phyloP scores from a whole-genome alignment of 768 basidiomycete genomes.

The Naganishia vishniacii region DNA sequence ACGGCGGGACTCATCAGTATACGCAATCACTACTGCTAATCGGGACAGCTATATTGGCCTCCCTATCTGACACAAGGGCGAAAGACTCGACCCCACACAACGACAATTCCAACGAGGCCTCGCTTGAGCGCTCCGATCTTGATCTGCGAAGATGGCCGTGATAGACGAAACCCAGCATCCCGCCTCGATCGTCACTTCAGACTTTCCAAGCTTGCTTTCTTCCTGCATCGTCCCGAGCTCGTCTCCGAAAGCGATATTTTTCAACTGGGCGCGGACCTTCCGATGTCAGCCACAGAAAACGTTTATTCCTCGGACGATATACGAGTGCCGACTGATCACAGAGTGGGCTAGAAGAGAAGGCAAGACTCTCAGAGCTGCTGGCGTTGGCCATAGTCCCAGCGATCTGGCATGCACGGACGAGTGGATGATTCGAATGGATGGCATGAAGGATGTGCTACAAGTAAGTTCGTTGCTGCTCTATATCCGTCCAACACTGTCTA shows the following conservation, averaged over 20 bases:
- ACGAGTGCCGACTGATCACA: constrained; percentile 54
- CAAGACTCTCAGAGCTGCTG: constrained; percentile 70
- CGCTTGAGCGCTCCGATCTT: no score
- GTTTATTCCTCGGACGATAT: neutral
- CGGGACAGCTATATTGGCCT: no score
- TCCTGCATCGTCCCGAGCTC: constrained; percentile 4
- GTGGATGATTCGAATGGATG: constrained; percentile 71
- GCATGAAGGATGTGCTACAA: constrained; percentile 65
- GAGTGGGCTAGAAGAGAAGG: constrained; percentile 72
- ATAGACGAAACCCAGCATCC: neutral
- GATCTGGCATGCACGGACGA: constrained; percentile 85
- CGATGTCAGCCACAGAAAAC: constrained; percentile 35
- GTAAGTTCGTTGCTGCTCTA: constrained; percentile 54
- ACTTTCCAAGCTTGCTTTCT: constrained; percentile 1
- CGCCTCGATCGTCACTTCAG: constrained; percentile 1
- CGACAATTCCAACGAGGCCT: no score
- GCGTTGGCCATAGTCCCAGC: constrained; percentile 86
- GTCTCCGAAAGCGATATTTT: constrained; percentile 52
- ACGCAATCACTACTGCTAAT: no score
- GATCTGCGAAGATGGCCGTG: neutral
- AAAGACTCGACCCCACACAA: no score
- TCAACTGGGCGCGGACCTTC: constrained; percentile 84
- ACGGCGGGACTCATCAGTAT: no score
- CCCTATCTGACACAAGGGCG: no score
- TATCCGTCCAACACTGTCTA: neutral